phyloP scores from a whole-genome alignment of 495 filamentous ascomycete species.

The Collariella sp. region DNA sequence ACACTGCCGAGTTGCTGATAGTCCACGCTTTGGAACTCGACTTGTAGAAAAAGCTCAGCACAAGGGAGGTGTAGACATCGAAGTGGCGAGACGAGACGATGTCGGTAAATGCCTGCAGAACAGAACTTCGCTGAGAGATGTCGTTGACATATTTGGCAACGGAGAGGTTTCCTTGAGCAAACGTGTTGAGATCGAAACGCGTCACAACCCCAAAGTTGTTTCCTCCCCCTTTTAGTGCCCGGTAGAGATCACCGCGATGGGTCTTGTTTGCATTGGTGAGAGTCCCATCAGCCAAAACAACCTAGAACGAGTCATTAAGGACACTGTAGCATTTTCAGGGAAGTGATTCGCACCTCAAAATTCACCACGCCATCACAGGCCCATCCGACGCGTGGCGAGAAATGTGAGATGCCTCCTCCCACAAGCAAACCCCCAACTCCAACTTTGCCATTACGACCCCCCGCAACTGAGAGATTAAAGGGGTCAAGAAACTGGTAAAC shows the following conservation, averaged over 20 bases:
- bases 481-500: conserved; percentile 30
- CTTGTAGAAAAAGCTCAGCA: neutral
- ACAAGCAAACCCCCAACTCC: conserved; percentile 39
- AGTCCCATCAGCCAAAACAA: conserved; percentile 51
- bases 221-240: conserved; percentile 46
- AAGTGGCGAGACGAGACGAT: neutral
- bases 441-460: conserved; percentile 30
- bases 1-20: neutral
- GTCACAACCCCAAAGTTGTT: conserved; percentile 51
- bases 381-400: conserved; percentile 41
- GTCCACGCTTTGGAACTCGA: neutral
- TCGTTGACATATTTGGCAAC: conserved; percentile 4
- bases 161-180: conserved; percentile 18
- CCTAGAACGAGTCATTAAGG: conserved; percentile 23
- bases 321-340: conserved; percentile 30
- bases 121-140: conserved; percentile 7
- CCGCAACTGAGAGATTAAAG: conserved; percentile 29
- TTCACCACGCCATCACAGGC: conserved; percentile 42
- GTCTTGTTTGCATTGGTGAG: conserved; percentile 37
- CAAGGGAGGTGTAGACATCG: neutral
- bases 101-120: neutral
- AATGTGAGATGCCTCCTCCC: conserved; percentile 40
- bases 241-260: conserved; percentile 40
- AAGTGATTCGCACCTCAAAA: conserved; percentile 31
- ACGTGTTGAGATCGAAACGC: conserved; percentile 19